phyloP scores from a whole-genome alignment of 257 asterid species.

The Perilla frutescens region DNA sequence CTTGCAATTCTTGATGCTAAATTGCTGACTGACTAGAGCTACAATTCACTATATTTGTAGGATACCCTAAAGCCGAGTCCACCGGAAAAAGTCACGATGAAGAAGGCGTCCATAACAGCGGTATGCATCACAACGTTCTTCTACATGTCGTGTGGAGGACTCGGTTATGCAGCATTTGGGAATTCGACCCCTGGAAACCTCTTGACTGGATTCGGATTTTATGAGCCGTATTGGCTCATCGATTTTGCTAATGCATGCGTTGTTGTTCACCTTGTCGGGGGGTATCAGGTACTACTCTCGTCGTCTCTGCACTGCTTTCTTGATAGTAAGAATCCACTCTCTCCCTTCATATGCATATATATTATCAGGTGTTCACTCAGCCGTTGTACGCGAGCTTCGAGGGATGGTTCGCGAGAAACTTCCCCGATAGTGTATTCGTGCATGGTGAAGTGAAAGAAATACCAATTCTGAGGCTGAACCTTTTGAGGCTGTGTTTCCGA shows the following conservation, averaged over 20 bases:
- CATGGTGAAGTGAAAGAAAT: slow-evolving; percentile 44
- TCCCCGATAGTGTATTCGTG: slow-evolving; percentile 49
- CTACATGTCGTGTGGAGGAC: slow-evolving; percentile 87
- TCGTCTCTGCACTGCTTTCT: neutral
- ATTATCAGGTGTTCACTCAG: slow-evolving; percentile 58
- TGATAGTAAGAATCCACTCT: neutral
- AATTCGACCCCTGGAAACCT: slow-evolving; percentile 82
- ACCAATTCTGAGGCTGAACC: slow-evolving; percentile 48
- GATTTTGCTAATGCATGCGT: slow-evolving; percentile 89
- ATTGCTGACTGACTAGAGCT: neutral
- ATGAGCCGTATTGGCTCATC: slow-evolving; percentile 83
- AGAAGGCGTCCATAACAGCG: slow-evolving; percentile 64
- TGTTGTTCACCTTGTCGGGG: slow-evolving; percentile 77
- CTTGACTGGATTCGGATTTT: slow-evolving; percentile 85
- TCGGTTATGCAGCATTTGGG: slow-evolving; percentile 95
- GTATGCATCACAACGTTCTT: slow-evolving; percentile 63
- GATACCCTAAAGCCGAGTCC: slow-evolving; percentile 74
- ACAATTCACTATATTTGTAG: slow-evolving; percentile 43
- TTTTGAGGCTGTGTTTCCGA: slow-evolving; percentile 57
- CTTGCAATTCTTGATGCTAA: slow-evolving; percentile 4
- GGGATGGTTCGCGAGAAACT: slow-evolving; percentile 47
- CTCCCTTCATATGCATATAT: neutral
- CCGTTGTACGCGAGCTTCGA: slow-evolving; percentile 69
- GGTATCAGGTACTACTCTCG: slow-evolving; percentile 65
- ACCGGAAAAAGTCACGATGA: slow-evolving; percentile 71